Percentiles rank a stretch among this genome's conserved stretches.
phyloP scores from a whole-genome alignment of 225 moss, liverwort and hornwort species.

The Sphagnum contortum region DNA sequence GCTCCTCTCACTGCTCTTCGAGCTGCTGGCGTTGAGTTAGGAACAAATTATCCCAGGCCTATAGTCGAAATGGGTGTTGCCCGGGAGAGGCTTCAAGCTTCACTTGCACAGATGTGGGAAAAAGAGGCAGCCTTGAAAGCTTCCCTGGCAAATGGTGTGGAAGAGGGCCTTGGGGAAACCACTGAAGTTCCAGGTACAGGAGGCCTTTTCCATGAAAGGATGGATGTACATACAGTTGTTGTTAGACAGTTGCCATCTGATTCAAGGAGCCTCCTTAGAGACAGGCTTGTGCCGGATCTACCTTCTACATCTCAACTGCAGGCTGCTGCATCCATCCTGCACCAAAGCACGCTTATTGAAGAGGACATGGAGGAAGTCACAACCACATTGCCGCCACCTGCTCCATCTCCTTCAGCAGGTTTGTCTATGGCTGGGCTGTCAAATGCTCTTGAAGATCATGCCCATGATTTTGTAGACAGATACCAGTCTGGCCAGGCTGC shows the following conservation, averaged over 20 bases:
- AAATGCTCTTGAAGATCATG: constrained; percentile 11
- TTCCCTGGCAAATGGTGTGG: constrained; percentile 32
- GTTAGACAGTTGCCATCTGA: constrained; percentile 28
- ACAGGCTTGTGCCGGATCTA: constrained; percentile 50
- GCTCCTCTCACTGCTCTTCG: constrained; percentile 39
- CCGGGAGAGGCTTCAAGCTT: constrained; percentile 24
- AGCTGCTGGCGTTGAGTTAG: constrained; percentile 51
- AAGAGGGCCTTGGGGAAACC: constrained; percentile 52
- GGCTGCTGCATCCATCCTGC: constrained; percentile 37
- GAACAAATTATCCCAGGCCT: constrained; percentile 43
- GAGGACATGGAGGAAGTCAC: constrained; percentile 31
- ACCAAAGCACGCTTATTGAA: constrained; percentile 14
- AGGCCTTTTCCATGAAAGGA: constrained; percentile 20
- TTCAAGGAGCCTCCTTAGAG: constrained; percentile 27
- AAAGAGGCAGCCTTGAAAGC: constrained; percentile 44
- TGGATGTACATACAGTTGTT: constrained; percentile 46
- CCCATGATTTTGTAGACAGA: constrained; percentile 17
- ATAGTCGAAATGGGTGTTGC: constrained; percentile 41
- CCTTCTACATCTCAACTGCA: constrained; percentile 40
- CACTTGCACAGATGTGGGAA: constrained; percentile 51
- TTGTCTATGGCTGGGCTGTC: constrained; percentile 6
- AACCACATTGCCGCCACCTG: constrained; percentile 12
- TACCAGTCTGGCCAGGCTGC: constrained; percentile 35
- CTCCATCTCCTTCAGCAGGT: constrained; percentile 1
- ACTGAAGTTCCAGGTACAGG: constrained; percentile 22